Base-by-base conservation (phyloP, 257 asterid genomes). In the Jacaranda copaia region DNA sequence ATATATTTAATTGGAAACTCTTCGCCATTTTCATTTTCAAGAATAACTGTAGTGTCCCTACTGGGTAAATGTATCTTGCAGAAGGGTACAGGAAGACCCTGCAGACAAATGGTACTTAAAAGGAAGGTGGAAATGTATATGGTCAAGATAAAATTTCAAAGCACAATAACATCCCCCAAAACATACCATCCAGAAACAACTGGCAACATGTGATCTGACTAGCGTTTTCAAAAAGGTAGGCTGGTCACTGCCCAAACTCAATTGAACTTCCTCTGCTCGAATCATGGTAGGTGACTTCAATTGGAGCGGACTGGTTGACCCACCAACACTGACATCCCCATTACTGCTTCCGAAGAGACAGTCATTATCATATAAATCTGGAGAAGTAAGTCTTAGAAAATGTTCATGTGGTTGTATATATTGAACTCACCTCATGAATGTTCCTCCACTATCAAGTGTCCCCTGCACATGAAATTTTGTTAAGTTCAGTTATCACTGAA, bases 111-210 rank as follows among this genome's bases (percentile, higher is more conserved):
- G 74, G 75, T 42, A 69, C 19, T 40, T 60, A 63, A 40, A 49
- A 6, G 48, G 61, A 76, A n/a, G 70, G 73, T 77, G 43, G 55
- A 77, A 68, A 55, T 12, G 36, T 39, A 80, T 20, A 59, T 52
- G 35, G 7, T 61, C 38, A 35, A 74, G 62, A 73, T 43, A 58
- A 77, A 18, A 46, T 14, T 56, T 18, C 8, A 42, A 68, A 55
- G 39, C 62, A 51, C 36, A 58, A 81, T 18, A 64, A 49, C 62
- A 49, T 62, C 76, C 65, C 62, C 53, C 72, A 56, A 75, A 55
- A 82, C 67, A 64, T 88, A 94, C 99, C 99, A 94, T 94, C 98
- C 99, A 91, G 87, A 92, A 94, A 86, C 99, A 94, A 82, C 99
- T 88, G 73, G 83, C 96, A 25, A 92, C 98, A 74, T 95, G 97